phyloP scores from a whole-genome alignment of 768 basidiomycete species.

The Suillus tomentosus region DNA sequence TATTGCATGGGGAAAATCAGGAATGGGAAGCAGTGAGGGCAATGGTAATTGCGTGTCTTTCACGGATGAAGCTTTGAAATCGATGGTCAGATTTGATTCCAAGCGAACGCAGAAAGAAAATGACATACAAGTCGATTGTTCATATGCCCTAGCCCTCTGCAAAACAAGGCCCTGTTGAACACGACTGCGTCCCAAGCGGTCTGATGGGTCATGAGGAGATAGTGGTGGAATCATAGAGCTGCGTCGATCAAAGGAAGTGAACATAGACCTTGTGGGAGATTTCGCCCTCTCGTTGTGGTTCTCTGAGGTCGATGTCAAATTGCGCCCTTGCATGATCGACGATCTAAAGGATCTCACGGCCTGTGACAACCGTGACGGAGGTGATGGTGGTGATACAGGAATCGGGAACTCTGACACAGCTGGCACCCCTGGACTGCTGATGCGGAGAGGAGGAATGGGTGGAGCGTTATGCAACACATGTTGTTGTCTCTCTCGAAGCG shows the following conservation, averaged over 20 bases:
- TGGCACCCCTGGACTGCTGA: slow-evolving; percentile 22
- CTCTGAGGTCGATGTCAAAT: too few relatives aligned
- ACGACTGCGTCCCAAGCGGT: slow-evolving; percentile 14
- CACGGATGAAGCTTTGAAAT: slow-evolving; percentile 7
- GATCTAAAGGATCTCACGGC: slow-evolving; percentile 23
- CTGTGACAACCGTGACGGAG: slow-evolving; percentile 22
- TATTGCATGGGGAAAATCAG: slow-evolving; percentile 22
- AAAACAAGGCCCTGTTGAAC: slow-evolving; percentile 25
- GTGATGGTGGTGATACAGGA: slow-evolving; percentile 18
- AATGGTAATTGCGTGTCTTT: slow-evolving; percentile 41
- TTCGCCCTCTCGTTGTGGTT: slow-evolving; percentile 18
- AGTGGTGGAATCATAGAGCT: slow-evolving; percentile 9
- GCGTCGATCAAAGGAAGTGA: slow-evolving; percentile 19
- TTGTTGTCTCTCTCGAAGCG: slow-evolving; percentile 1
- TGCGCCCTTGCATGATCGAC: slow-evolving; percentile 27
- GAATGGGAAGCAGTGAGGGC: slow-evolving; percentile 37
- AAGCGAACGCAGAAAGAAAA: background rate
- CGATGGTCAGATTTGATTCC: background rate
- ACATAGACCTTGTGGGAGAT: slow-evolving; percentile 15
- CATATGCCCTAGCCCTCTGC: slow-evolving; percentile 32
- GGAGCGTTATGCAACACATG: slow-evolving; percentile 7
- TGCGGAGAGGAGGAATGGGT: slow-evolving; percentile 20
- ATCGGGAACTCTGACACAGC: slow-evolving; percentile 24
- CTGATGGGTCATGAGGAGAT: slow-evolving; percentile 11
- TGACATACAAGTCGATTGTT: slow-evolving; percentile 24